Conservation (phyloP, 345 rosid genomes). For the Populus euphratica region DNA sequence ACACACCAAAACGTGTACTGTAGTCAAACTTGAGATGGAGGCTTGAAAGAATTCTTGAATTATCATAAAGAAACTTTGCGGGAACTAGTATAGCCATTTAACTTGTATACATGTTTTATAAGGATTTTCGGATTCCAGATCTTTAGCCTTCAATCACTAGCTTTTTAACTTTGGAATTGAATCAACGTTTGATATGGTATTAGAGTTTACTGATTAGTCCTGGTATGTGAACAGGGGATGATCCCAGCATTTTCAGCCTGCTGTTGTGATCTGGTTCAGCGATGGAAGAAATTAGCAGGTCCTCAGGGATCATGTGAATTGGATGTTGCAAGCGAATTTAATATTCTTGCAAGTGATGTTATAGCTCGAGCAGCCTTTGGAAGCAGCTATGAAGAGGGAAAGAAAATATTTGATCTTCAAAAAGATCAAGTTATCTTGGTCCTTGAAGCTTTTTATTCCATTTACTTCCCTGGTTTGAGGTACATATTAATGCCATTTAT, state of each 20-base stretch:
- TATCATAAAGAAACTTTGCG: too few relatives aligned
- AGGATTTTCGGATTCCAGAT: too few relatives aligned
- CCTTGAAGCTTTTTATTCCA: slow-evolving; percentile 35
- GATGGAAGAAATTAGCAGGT: slow-evolving; percentile 35
- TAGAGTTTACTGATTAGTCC: not conserved
- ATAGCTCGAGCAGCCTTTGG: slow-evolving; percentile 51
- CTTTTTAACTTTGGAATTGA: not conserved
- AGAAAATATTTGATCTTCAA: slow-evolving; percentile 43
- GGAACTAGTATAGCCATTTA: too few relatives aligned
- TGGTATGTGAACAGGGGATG: slow-evolving; percentile 30
- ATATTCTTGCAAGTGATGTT: slow-evolving; percentile 40
- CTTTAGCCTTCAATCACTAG: too few relatives aligned
- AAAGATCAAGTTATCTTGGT: slow-evolving; percentile 29
- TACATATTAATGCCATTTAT: slow-evolving; percentile 4
- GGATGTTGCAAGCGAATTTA: slow-evolving; percentile 47
- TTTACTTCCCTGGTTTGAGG: slow-evolving; percentile 54
- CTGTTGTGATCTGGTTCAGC: slow-evolving; percentile 32
- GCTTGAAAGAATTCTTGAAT: too few relatives aligned
- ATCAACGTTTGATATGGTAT: too few relatives aligned
- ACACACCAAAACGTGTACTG: too few relatives aligned
- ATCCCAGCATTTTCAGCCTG: slow-evolving; percentile 33
- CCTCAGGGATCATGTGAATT: slow-evolving; percentile 31
- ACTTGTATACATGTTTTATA: too few relatives aligned
- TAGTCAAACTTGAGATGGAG: too few relatives aligned
- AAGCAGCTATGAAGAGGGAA: slow-evolving; percentile 54